phyloP scores from a whole-genome alignment of 2,329 filamentous ascomycete genomes.

The Hymenoscyphus infarciens region DNA sequence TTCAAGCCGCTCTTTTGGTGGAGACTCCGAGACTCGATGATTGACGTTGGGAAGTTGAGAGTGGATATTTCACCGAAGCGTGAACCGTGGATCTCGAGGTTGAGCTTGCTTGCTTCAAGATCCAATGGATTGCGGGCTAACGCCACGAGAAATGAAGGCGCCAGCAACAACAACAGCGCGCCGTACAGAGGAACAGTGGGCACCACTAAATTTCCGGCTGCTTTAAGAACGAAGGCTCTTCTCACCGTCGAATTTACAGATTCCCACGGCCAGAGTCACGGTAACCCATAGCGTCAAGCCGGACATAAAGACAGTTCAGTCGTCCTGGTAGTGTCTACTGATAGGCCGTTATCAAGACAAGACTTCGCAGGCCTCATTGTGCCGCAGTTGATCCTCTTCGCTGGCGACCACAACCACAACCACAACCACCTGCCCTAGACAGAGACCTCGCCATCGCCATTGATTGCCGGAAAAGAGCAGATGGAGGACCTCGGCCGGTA shows the following conservation, averaged over 20 bases:
- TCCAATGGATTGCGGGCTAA: background rate
- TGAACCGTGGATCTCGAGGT: constrained; percentile 5
- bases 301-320: background rate
- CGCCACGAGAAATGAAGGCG: background rate
- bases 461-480: background rate
- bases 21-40: constrained; percentile 8
- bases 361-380: background rate
- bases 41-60: constrained; percentile 9
- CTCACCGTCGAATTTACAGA: background rate
- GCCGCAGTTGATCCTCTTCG: constrained; percentile 1
- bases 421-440: background rate
- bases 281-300: constrained; percentile 1
- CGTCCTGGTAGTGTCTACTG: background rate
- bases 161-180: no score
- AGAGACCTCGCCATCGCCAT: background rate
- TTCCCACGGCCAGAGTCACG: background rate
- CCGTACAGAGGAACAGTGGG: background rate
- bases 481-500: background rate
- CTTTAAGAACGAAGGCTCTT: background rate
- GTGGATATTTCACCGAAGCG: constrained; percentile 9
- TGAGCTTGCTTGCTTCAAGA: background rate
- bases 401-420: background rate
- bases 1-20: background rate
- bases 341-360: background rate
- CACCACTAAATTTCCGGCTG: background rate